These are phyloP conservation scores for Serendipita sp. DNA, from an alignment of 768 basidiomycete genomes.

Conservation along the genomic window DNA sequence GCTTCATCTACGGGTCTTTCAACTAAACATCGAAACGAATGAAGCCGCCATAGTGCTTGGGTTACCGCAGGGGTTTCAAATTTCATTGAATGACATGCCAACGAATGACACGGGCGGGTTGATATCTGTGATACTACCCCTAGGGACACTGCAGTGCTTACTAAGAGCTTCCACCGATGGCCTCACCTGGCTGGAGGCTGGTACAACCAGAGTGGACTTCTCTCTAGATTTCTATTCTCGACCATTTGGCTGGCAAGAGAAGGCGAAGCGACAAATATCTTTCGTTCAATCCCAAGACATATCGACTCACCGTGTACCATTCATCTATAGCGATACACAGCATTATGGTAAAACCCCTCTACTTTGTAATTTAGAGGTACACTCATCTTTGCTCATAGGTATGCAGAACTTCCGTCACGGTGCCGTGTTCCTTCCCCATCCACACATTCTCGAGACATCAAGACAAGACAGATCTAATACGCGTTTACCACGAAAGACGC, in stretches of 20 bases:
- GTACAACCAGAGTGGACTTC: conserved; percentile 32
- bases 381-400: not conserved
- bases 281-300: conserved; percentile 60
- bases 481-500: not conserved
- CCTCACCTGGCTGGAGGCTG: conserved; percentile 49
- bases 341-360: not conserved
- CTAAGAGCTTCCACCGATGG: not conserved
- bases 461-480: not conserved
- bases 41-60: conserved; percentile 37
- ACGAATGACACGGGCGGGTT: conserved; percentile 27
- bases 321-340: conserved; percentile 22
- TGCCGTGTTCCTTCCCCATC: conserved; percentile 15
- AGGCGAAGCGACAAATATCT: conserved; percentile 35
- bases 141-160: conserved; percentile 11
- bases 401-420: conserved; percentile 8
- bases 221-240: conserved; percentile 55
- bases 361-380: not conserved
- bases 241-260: conserved; percentile 36
- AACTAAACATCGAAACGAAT: conserved; percentile 38
- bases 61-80: conserved; percentile 39
- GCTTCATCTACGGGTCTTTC: conserved; percentile 35
- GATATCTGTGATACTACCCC: not conserved
- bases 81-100: conserved; percentile 63
- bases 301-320: conserved; percentile 43
- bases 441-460: not conserved